Evolutionary conservation across 2,329 filamentous ascomycete genomes (phyloP), one percentile per base, ranked within the genome.

Genomic region (Cladophialophora exuberans): DNA sequence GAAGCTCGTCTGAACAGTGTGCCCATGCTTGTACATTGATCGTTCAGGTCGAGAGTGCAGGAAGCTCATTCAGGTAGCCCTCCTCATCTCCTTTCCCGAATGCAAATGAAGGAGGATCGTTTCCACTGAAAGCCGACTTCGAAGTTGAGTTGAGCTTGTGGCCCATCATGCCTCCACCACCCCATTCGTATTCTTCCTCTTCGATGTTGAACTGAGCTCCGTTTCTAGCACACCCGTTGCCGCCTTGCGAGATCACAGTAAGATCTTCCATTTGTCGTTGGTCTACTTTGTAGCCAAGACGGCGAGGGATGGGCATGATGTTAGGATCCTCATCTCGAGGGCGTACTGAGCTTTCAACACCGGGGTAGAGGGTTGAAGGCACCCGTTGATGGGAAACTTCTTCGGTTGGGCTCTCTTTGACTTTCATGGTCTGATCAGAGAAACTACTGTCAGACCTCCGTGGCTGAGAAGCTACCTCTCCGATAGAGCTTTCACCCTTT

Each of bases 141-240:
- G 23, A n/a, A 28, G 35, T 38, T 6, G 44, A 54, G 38, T 53
- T 57, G 17, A 49, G 47, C 42, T 49, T 38, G 23, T 51, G 53
- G 5, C 54, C 62, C 59, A 62, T 59, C 43, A 50, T 56, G 17
- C 61, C 60, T 28, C 61, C 59, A n/a, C 60, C 63, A n/a, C 60
- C 59, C 56, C 55, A 60, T 52, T 61, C 56, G 45, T 61, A 55
- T 17, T 56, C 50, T 7, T 52, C 49, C 20, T 60, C 54, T 49
- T 62, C 60, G 18, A 62, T 54, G 41, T 28, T 55, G 50, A 62
- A 65, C 22, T 59, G 46, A 3, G 45, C 56, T 9, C 61, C 62
- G 42, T 47, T 54, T 38, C 61, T 47, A 15, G 58, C 62, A 54
- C 64, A 66, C 6, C 62, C 64, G 53, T 65, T 66, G 10, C 64